Conservation (phyloP, 257 asterid species). For the Rhazya stricta region DNA sequence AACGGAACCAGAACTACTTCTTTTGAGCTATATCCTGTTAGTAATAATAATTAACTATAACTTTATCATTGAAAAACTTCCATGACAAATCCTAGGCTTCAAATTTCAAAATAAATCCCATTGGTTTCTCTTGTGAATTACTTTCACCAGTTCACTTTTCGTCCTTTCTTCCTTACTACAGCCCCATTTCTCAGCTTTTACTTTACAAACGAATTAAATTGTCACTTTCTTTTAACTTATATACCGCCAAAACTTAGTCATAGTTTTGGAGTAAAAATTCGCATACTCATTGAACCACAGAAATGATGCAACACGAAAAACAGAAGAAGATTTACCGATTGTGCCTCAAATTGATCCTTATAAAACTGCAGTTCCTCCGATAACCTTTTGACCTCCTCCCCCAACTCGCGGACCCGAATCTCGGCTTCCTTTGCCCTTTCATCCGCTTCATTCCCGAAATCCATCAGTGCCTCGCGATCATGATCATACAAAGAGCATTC, state of each 20-base stretch:
- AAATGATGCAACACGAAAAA: background rate
- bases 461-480: constrained; percentile 95
- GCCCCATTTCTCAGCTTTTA: background rate
- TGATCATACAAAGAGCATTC: constrained; percentile 83
- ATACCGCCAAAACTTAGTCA: background rate
- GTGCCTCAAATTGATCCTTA: constrained; percentile 35
- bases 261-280: background rate
- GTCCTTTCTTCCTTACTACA: background rate
- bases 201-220: background rate
- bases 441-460: constrained; percentile 92
- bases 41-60: too few relatives aligned
- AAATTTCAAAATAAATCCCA: background rate
- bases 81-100: background rate
- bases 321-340: constrained; percentile 38
- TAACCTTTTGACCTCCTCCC: constrained; percentile 55
- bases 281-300: background rate
- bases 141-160: background rate
- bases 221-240: background rate
- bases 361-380: constrained; percentile 49
- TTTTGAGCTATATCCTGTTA: background rate
- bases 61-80: too few relatives aligned
- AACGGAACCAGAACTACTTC: background rate
- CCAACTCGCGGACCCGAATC: constrained; percentile 46
- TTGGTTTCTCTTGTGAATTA: background rate
- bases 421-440: constrained; percentile 86